phyloP scores from a whole-genome alignment of 495 filamentous ascomycete genomes.

The Aspergillus avenaceus region DNA sequence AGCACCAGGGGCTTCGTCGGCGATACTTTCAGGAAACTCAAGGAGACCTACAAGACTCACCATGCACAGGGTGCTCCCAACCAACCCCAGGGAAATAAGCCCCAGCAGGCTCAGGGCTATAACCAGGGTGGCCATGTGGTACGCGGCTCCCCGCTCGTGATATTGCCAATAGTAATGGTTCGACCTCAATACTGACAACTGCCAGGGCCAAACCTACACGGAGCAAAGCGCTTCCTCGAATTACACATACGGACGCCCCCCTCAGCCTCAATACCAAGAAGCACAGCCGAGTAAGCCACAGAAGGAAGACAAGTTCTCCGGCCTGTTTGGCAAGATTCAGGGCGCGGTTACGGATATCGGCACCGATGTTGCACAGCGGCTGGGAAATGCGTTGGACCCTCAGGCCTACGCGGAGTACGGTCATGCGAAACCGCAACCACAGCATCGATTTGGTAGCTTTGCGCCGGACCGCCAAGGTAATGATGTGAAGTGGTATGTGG shows the following conservation, averaged over 20 bases:
- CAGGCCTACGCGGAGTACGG: slow-evolving; percentile 48
- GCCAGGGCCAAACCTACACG: not conserved
- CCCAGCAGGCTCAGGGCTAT: slow-evolving; percentile 10
- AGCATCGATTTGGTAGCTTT: slow-evolving; percentile 79
- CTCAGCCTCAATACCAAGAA: slow-evolving; percentile 19
- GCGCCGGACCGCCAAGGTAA: slow-evolving; percentile 63
- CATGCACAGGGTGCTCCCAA: slow-evolving; percentile 11
- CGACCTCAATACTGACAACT: not conserved
- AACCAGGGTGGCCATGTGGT: slow-evolving; percentile 6
- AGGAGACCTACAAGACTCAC: slow-evolving; percentile 39
- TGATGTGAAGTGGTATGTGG: slow-evolving; percentile 86
- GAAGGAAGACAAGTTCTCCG: slow-evolving; percentile 43
- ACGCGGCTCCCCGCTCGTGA: not conserved
- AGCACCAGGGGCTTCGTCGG: slow-evolving; percentile 49
- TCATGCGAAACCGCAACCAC: slow-evolving; percentile 36
- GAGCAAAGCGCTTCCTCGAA: slow-evolving; percentile 5
- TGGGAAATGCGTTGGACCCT: slow-evolving; percentile 48
- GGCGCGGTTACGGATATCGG: slow-evolving; percentile 48
- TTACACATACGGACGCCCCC: slow-evolving; percentile 9
- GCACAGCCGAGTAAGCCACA: slow-evolving; percentile 28
- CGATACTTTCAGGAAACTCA: slow-evolving; percentile 49
- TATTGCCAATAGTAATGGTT: not conserved
- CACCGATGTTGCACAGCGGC: slow-evolving; percentile 43
- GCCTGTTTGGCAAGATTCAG: slow-evolving; percentile 55
- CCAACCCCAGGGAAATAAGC: slow-evolving; percentile 15